Percentiles rank a stretch among this genome's conserved stretches.
These are phyloP conservation scores for Curvularia verruculosa DNA, from an alignment of 2,329 filamentous ascomycete genomes.

Conservation along the genomic window DNA sequence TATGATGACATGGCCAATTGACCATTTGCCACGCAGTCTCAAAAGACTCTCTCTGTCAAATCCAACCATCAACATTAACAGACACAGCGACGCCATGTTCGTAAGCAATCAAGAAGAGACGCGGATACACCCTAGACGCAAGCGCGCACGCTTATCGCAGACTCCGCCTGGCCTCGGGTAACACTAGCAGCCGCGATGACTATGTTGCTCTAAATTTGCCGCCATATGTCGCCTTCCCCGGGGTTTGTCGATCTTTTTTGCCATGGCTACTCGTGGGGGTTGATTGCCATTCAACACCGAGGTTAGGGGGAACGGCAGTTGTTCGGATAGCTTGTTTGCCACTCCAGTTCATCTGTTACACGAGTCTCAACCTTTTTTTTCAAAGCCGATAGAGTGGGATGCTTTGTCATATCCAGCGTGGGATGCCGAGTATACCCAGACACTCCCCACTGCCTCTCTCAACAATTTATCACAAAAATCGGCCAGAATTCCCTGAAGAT, in stretches of 20 bases:
- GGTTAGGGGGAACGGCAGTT: conserved; percentile 11
- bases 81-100: background rate
- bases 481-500: background rate
- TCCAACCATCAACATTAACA: background rate
- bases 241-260: conserved; percentile 15
- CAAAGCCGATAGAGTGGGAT: conserved; percentile 31
- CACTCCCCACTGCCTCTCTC: conserved; percentile 19
- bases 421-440: conserved; percentile 33
- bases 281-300: conserved; percentile 5
- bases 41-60: background rate
- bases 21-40: background rate
- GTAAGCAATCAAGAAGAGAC: background rate
- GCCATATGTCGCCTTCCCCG: background rate
- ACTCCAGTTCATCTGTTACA: background rate
- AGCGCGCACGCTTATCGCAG: background rate
- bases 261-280: conserved; percentile 15
- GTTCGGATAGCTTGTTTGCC: conserved; percentile 17
- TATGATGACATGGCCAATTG: background rate
- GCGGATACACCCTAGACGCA: background rate
- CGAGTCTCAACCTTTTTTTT: conserved; percentile 22
- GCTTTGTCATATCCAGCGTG: conserved; percentile 21
- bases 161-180: conserved; percentile 9
- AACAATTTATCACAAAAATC: conserved; percentile 18
- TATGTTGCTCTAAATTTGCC: background rate
- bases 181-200: background rate